Evolutionary conservation across 2,329 filamentous ascomycete genomes (phyloP).

Genomic region (Fusarium metavorans): DNA sequence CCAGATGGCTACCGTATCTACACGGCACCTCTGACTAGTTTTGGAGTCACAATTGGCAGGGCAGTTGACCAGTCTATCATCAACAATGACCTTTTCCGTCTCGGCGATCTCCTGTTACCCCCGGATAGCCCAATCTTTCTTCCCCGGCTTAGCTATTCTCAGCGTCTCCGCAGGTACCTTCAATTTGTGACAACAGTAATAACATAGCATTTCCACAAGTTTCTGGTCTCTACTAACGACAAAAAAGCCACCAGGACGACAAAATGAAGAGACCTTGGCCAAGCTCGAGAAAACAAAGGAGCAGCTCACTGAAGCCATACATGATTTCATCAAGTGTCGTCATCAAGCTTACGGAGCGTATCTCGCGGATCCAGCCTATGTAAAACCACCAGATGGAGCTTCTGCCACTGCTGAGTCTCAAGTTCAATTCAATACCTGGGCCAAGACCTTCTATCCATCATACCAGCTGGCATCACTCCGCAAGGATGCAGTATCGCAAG

Average conservation of each 20-base stretch:
- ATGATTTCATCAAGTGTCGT: not conserved
- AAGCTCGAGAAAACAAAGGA: not conserved
- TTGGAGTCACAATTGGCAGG: not conserved
- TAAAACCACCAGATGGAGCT: not conserved
- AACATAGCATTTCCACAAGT: fast-evolving
- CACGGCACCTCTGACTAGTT: not conserved
- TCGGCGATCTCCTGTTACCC: not conserved
- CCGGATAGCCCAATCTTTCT: not conserved
- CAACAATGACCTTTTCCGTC: not conserved
- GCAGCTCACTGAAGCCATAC: not conserved
- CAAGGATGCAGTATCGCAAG: not conserved
- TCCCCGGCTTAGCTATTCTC: not conserved
- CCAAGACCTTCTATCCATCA: not conserved
- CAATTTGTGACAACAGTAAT: not conserved
- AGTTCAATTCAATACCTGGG: not conserved
- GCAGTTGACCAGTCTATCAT: not conserved
- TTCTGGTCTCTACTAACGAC: not conserved
- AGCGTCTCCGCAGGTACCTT: not conserved
- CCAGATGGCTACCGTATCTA: not conserved
- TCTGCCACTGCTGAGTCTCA: not conserved
- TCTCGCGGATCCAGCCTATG: not conserved
- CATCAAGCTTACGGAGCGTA: not conserved
- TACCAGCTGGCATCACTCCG: not conserved
- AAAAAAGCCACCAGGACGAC: not conserved
- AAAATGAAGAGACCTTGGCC: not conserved